Percentiles rank a stretch among this genome's conserved stretches.
These are phyloP conservation scores for Colletotrichum sp. DNA, from an alignment of 2,329 filamentous ascomycete species.

Conservation along the genomic window DNA sequence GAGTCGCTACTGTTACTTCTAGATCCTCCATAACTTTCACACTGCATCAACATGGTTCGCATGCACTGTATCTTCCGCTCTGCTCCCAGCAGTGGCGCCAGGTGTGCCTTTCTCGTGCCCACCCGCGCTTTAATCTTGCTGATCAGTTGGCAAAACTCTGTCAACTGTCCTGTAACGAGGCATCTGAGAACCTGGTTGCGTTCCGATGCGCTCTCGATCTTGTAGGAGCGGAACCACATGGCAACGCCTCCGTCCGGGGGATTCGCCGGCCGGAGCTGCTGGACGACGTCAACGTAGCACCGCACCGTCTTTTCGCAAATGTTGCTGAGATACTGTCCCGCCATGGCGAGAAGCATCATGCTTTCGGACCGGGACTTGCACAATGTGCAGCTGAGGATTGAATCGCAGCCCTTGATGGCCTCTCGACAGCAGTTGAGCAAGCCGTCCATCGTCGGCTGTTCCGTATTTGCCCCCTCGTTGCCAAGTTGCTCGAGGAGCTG, in stretches of 20 bases:
- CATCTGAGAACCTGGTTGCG: background rate
- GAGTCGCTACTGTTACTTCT: background rate
- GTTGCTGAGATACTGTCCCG: background rate
- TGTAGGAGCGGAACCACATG: conserved; percentile 1
- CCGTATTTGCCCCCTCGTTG: background rate
- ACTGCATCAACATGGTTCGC: background rate
- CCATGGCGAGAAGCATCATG: conserved; percentile 10
- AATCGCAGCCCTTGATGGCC: background rate
- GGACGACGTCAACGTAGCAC: background rate
- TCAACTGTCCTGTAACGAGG: background rate
- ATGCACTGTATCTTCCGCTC: background rate
- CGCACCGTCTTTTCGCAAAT: conserved; percentile 5
- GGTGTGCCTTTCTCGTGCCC: background rate
- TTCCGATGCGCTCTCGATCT: background rate
- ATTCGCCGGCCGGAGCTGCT: background rate
- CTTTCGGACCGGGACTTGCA: conserved; percentile 1
- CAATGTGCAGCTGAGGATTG: background rate
- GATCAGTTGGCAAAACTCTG: background rate
- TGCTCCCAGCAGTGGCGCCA: background rate
- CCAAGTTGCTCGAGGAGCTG: background rate
- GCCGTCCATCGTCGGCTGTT: background rate
- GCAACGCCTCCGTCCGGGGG: background rate
- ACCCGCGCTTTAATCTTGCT: background rate
- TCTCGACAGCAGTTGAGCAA: background rate
- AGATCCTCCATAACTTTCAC: background rate